Evolutionary conservation across 106 monocot genomes (phyloP).

Genomic region (Agapanthus africanus): DNA sequence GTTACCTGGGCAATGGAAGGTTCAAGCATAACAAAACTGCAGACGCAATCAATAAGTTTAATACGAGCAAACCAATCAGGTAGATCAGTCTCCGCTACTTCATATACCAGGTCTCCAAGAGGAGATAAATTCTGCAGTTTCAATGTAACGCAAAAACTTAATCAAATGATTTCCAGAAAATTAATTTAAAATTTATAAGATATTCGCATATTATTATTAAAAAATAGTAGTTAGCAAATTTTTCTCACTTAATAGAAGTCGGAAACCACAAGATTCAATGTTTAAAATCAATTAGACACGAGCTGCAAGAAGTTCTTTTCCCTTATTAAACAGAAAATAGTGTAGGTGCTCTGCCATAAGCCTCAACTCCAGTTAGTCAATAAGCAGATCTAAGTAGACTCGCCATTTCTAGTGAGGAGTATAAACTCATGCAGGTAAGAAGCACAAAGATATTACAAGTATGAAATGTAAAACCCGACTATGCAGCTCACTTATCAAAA

Average conservation of each 20-base stretch:
- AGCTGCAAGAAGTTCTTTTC: background rate
- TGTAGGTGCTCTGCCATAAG: background rate
- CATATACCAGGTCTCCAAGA: slow-evolving; percentile 39
- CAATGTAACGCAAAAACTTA: too few species aligned
- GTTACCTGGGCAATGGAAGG: slow-evolving; percentile 73
- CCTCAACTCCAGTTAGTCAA: background rate
- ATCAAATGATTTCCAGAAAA: too few species aligned
- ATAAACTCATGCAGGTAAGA: background rate
- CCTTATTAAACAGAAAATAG: background rate
- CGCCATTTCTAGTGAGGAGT: background rate
- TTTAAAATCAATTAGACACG: background rate
- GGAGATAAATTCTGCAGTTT: slow-evolving; percentile 54
- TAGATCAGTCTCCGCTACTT: slow-evolving; percentile 42
- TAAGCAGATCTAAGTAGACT: background rate
- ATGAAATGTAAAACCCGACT: background rate
- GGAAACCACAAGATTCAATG: background rate
- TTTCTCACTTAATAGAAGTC: too few species aligned
- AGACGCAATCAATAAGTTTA: slow-evolving; percentile 74
- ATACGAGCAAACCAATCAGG: slow-evolving; percentile 65
- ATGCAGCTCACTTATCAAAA: background rate
- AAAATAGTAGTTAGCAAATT: background rate
- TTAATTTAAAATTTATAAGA: too few species aligned
- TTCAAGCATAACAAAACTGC: slow-evolving; percentile 56
- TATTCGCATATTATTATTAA: too few species aligned
- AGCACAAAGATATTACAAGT: background rate